A percentile compares a stretch with the other conserved stretches of the same genome.
Evolutionary conservation across 2,329 filamentous ascomycete genomes (phyloP).

Genomic region (Curvularia hawaiiensis): DNA sequence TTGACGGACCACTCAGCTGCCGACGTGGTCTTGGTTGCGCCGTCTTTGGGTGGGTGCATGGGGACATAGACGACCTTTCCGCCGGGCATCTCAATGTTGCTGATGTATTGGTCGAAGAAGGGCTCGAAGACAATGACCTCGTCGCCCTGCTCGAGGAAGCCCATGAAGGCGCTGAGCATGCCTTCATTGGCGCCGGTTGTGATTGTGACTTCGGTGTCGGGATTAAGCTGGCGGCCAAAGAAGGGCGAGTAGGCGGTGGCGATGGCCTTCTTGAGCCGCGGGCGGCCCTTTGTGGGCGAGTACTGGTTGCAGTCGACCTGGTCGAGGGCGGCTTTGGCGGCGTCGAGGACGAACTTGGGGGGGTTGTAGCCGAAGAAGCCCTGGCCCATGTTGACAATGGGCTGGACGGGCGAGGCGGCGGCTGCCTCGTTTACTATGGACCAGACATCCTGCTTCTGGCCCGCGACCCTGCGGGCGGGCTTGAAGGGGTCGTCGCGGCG

Average conservation of each 20-base stretch:
- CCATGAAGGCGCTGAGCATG: slow-evolving; percentile 98
- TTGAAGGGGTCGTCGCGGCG: slow-evolving; percentile 53
- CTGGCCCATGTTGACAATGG: slow-evolving; percentile 73
- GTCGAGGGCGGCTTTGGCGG: slow-evolving; percentile 87
- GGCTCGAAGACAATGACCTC: slow-evolving; percentile 98
- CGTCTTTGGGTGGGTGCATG: slow-evolving; percentile 84
- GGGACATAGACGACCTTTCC: slow-evolving; percentile 95
- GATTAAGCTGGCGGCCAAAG: slow-evolving; percentile 81
- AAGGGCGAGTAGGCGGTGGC: slow-evolving; percentile 89
- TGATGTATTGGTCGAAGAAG: slow-evolving; percentile 99
- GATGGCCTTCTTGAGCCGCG: slow-evolving; percentile 89
- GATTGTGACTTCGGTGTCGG: slow-evolving; percentile 91
- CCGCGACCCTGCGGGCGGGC: slow-evolving; percentile 60
- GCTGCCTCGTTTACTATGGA: slow-evolving; percentile 72
- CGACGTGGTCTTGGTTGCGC: slow-evolving; percentile 78
- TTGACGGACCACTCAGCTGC: slow-evolving; percentile 89
- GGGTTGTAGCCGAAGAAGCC: slow-evolving; percentile 94
- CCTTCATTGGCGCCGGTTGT: slow-evolving; percentile 90
- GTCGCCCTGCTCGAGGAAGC: slow-evolving; percentile 89
- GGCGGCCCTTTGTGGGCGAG: slow-evolving; percentile 91
- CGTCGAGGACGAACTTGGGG: slow-evolving; percentile 85
- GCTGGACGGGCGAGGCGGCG: slow-evolving; percentile 65
- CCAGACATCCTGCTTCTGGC: slow-evolving; percentile 64
- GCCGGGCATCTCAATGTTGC: slow-evolving; percentile 98
- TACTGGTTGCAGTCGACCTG: slow-evolving; percentile 98